A percentile compares a stretch with the other conserved stretches of the same genome.
phyloP scores from a whole-genome alignment of 352 stramenopile genomes.

The Phytophthora sp. region DNA sequence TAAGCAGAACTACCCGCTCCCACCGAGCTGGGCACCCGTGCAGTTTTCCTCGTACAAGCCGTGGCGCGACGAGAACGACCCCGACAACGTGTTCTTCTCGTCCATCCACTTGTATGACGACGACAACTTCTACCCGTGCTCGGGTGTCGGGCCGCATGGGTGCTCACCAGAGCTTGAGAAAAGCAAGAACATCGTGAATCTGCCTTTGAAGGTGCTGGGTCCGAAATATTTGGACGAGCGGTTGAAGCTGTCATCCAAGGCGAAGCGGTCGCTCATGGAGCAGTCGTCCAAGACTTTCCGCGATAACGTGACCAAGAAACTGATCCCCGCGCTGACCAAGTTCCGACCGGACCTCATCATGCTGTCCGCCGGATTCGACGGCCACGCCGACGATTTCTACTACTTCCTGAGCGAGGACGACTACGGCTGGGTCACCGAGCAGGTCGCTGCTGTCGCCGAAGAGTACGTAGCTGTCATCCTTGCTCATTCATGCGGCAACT shows the following conservation, averaged over 20 bases:
- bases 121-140: constrained; percentile 73
- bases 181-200: constrained; percentile 59
- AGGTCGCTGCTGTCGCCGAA: constrained; percentile 90
- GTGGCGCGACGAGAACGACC: constrained; percentile 67
- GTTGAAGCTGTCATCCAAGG: constrained; percentile 58
- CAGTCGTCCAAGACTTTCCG: constrained; percentile 54
- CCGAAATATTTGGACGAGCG: constrained; percentile 66
- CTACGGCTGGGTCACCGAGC: constrained; percentile 85
- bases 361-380: constrained; percentile 75
- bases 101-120: constrained; percentile 70
- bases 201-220: constrained; percentile 55
- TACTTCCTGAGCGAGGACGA: constrained; percentile 84
- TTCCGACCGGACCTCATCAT: constrained; percentile 72
- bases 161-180: constrained; percentile 54
- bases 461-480: constrained; percentile 82
- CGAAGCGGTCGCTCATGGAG: constrained; percentile 58
- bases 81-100: constrained; percentile 71
- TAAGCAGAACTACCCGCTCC: constrained; percentile 69
- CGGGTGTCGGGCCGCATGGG: constrained; percentile 49
- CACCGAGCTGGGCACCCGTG: constrained; percentile 63
- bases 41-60: constrained; percentile 70
- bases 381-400: constrained; percentile 71
- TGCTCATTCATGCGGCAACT: no score
- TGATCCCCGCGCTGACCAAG: constrained; percentile 52
- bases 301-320: constrained; percentile 42